These are phyloP conservation scores for Amborella trichopoda DNA, from an alignment of 164 flowering plant species.

Conservation along the genomic window DNA sequence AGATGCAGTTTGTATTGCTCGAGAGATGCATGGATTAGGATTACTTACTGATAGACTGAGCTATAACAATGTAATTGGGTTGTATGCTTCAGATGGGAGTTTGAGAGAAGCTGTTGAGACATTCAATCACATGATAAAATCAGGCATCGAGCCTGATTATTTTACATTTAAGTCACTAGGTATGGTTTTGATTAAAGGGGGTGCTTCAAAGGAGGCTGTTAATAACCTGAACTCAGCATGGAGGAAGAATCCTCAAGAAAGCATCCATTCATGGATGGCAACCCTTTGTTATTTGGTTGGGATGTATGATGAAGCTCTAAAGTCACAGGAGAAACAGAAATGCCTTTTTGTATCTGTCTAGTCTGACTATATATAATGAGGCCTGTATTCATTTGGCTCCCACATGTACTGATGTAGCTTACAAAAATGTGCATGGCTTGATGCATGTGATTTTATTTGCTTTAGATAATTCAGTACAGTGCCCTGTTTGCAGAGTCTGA, in stretches of 20 bases:
- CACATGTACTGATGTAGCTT: too few relatives aligned
- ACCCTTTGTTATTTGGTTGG: slow-evolving; percentile 36
- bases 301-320: slow-evolving; percentile 11
- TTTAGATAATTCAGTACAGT: too few relatives aligned
- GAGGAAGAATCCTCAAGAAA: slow-evolving; percentile 36
- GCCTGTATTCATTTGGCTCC: too few relatives aligned
- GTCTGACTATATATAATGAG: too few relatives aligned
- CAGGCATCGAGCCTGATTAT: slow-evolving; percentile 54
- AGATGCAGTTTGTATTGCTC: slow-evolving; percentile 49
- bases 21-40: slow-evolving; percentile 53
- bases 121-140: slow-evolving; percentile 53
- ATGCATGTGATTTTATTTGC: too few relatives aligned
- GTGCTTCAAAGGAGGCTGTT: slow-evolving; percentile 54
- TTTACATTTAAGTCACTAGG: slow-evolving; percentile 72
- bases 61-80: slow-evolving; percentile 55
- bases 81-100: slow-evolving; percentile 61
- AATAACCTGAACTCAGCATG: slow-evolving; percentile 38
- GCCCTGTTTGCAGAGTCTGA: too few relatives aligned
- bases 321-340: too few relatives aligned
- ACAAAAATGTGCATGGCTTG: too few relatives aligned
- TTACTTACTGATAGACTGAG: slow-evolving; percentile 56
- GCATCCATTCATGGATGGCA: slow-evolving; percentile 47
- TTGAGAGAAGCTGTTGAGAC: slow-evolving; percentile 48
- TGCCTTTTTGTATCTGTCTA: too few relatives aligned
- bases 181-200: slow-evolving; percentile 42